Evolutionary conservation across 495 filamentous ascomycete species (phyloP).

Genomic region (Penicillium alfredii): DNA sequence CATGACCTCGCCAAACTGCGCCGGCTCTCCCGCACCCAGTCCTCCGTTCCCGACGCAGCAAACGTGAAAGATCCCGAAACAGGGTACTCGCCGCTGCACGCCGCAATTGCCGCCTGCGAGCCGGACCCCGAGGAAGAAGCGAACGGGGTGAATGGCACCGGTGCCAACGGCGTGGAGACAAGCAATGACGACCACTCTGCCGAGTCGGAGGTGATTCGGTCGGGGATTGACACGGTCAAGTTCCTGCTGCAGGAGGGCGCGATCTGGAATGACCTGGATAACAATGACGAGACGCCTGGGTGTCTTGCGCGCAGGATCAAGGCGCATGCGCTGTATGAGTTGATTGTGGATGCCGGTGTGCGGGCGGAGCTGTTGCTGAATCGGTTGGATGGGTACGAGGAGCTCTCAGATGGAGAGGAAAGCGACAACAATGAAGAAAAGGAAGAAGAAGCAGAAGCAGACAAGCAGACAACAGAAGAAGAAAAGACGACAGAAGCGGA

Average conservation of each 20-base stretch:
- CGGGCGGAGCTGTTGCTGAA: conserved; percentile 81
- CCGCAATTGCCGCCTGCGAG: conserved; percentile 81
- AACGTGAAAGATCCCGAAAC: conserved; percentile 80
- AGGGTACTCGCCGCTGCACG: conserved; percentile 81
- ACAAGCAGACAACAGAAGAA: conserved; percentile 12
- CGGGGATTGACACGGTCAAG: conserved; percentile 58
- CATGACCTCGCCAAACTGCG: conserved; percentile 75
- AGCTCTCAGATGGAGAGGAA: conserved; percentile 55
- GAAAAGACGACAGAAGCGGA: no score
- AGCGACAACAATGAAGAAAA: conserved; percentile 43
- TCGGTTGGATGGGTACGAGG: conserved; percentile 70
- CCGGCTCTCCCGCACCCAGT: conserved; percentile 59
- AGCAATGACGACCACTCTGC: conserved; percentile 3
- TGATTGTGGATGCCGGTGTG: conserved; percentile 88
- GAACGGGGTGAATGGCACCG: conserved; percentile 29
- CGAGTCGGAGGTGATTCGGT: conserved; percentile 42
- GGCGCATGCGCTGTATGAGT: conserved; percentile 66
- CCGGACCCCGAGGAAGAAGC: conserved; percentile 33
- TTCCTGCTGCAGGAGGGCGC: conserved; percentile 80
- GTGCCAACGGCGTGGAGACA: conserved; percentile 5
- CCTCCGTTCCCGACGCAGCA: conserved; percentile 46
- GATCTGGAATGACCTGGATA: conserved; percentile 95
- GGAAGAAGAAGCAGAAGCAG: conserved; percentile 20
- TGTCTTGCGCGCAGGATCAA: conserved; percentile 74
- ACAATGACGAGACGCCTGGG: conserved; percentile 80